phyloP scores from a whole-genome alignment of 2,329 filamentous ascomycete genomes.

The Ophiostoma sp. region DNA sequence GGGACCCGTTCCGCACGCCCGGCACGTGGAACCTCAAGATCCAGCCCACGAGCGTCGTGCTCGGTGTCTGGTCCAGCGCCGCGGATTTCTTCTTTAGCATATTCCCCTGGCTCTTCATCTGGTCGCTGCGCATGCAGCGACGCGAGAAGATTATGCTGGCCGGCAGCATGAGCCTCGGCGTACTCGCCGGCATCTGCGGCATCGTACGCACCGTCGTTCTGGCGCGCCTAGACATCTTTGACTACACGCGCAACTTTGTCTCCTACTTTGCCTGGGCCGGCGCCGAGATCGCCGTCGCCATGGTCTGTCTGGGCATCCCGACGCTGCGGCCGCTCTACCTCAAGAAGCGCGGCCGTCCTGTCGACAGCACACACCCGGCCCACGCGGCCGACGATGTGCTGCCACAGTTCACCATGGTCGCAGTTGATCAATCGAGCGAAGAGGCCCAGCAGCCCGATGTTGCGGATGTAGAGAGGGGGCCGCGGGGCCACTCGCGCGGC shows the following conservation, averaged over 20 bases:
- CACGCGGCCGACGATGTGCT: background rate
- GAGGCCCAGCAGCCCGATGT: background rate
- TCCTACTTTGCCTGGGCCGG: constrained; percentile 33
- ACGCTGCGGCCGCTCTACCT: constrained; percentile 37
- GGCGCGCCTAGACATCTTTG: constrained; percentile 27
- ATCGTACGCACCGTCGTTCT: constrained; percentile 27
- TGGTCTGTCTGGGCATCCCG: constrained; percentile 39
- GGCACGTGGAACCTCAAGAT: constrained; percentile 36
- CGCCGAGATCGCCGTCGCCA: constrained; percentile 37
- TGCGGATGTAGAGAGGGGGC: no score
- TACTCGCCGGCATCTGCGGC: constrained; percentile 28
- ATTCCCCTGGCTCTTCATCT: constrained; percentile 43
- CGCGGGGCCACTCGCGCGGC: no score
- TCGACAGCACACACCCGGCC: background rate
- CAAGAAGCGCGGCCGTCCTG: background rate
- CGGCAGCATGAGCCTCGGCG: constrained; percentile 35
- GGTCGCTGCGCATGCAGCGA: constrained; percentile 41
- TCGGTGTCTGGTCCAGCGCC: constrained; percentile 37
- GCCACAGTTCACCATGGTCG: background rate
- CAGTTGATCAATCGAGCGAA: background rate
- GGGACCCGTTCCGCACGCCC: constrained; percentile 35
- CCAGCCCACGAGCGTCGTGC: constrained; percentile 35
- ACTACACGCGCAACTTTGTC: constrained; percentile 30
- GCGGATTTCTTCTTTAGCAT: constrained; percentile 39
- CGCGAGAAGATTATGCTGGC: constrained; percentile 43